Percentiles rank a stretch among this genome's conserved stretches.
Evolutionary conservation across 2,329 filamentous ascomycete genomes (phyloP).

Genomic region (Neofusicoccum umdonicola): DNA sequence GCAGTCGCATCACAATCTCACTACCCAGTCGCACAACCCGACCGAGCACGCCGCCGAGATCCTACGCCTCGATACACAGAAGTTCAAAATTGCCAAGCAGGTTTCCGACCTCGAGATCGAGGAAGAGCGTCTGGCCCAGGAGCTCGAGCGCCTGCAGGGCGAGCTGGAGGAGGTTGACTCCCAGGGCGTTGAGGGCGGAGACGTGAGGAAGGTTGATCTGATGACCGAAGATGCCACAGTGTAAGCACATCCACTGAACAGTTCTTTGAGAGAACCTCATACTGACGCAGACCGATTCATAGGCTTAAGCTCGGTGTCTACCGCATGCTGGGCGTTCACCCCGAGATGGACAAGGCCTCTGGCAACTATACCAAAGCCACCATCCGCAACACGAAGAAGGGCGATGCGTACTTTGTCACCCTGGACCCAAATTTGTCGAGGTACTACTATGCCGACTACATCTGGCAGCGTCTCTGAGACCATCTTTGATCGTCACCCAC

Average conservation of each 20-base stretch:
- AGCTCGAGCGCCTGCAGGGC: conserved; percentile 71
- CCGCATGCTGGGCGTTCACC: conserved; percentile 83
- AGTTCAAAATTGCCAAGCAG: conserved; percentile 91
- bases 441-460: conserved; percentile 93
- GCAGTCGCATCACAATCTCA: conserved; percentile 72
- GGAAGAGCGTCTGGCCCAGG: conserved; percentile 81
- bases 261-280: background rate
- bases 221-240: conserved; percentile 48
- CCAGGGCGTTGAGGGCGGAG: conserved; percentile 77
- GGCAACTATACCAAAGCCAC: conserved; percentile 85
- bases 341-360: conserved; percentile 69
- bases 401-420: conserved; percentile 91
- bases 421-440: conserved; percentile 88
- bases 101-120: conserved; percentile 89
- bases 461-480: conserved; percentile 77
- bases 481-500: too few species aligned
- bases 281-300: conserved; percentile 12
- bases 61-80: conserved; percentile 82
- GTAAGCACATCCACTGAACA: conserved; percentile 31
- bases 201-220: conserved; percentile 41
- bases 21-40: conserved; percentile 70
- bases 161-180: conserved; percentile 79
- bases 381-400: conserved; percentile 79
- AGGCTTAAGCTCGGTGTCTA: conserved; percentile 86
- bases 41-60: conserved; percentile 81